Evolutionary conservation across 2,329 filamentous ascomycete genomes (phyloP).

Genomic region (Fusarium cicatricum): DNA sequence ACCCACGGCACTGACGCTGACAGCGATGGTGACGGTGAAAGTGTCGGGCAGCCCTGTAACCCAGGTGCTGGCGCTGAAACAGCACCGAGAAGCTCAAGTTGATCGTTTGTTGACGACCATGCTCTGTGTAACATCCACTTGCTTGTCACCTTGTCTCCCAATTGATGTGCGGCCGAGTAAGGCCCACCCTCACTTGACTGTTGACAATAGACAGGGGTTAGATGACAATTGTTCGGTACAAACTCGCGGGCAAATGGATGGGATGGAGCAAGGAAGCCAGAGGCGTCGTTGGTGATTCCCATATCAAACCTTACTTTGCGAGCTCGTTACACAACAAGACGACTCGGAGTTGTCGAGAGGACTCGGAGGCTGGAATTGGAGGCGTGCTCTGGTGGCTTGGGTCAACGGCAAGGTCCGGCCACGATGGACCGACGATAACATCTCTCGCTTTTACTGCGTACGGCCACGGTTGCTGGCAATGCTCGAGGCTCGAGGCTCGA

Average conservation of each 20-base stretch:
- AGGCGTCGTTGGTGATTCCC: slow-evolving; percentile 23
- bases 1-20: slow-evolving; percentile 24
- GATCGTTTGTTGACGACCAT: background rate
- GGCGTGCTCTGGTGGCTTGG: slow-evolving; percentile 31
- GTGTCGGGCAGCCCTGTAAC: slow-evolving; percentile 22
- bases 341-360: slow-evolving; percentile 22
- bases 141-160: no score
- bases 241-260: slow-evolving; percentile 16
- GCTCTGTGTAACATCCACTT: background rate
- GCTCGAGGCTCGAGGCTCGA: slow-evolving; percentile 5
- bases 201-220: background rate
- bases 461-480: background rate
- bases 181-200: background rate
- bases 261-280: slow-evolving; percentile 19
- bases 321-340: slow-evolving; percentile 27
- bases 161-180: slow-evolving; percentile 7
- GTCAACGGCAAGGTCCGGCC: slow-evolving; percentile 36
- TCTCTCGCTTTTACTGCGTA: slow-evolving; percentile 4
- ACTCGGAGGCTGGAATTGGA: slow-evolving; percentile 19
- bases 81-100: slow-evolving; percentile 2
- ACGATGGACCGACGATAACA: slow-evolving; percentile 32
- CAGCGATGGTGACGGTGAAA: slow-evolving; percentile 38
- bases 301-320: slow-evolving; percentile 30
- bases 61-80: slow-evolving; percentile 21
- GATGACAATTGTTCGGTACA: slow-evolving; percentile 12